Evolutionary conservation across 768 basidiomycete genomes (phyloP).

Genomic region (Dacryopinax primogenitus): DNA sequence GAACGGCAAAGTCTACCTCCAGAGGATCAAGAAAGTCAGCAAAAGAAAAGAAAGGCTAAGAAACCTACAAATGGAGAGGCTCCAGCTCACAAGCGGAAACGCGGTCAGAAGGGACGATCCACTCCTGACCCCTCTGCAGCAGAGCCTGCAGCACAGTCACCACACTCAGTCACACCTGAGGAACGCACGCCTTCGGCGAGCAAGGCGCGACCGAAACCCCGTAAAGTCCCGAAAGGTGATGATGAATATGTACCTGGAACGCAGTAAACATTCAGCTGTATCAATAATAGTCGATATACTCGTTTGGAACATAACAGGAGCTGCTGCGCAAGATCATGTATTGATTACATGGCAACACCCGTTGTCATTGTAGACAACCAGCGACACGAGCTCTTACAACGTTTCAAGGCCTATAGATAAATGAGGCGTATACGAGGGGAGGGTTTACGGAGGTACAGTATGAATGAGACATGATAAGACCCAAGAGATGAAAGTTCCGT

Average conservation of each 20-base stretch:
- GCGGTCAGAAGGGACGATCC: background rate
- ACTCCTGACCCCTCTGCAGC: background rate
- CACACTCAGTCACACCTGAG: background rate
- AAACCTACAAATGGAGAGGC: background rate
- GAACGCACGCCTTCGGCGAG: background rate
- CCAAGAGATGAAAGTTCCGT: too few species aligned
- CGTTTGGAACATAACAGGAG: too few species aligned
- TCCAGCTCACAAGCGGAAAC: background rate
- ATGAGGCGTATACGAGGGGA: too few species aligned
- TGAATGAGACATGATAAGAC: too few species aligned
- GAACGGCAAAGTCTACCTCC: background rate
- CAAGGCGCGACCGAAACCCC: background rate
- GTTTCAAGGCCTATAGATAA: too few species aligned
- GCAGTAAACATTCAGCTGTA: background rate
- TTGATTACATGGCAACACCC: too few species aligned
- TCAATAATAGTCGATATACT: too few species aligned
- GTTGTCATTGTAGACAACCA: too few species aligned
- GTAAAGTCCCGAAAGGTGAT: background rate
- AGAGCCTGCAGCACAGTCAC: background rate
- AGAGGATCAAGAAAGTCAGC: background rate
- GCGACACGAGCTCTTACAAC: too few species aligned
- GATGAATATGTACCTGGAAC: conserved; percentile 1
- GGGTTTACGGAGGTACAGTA: too few species aligned
- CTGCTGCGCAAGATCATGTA: too few species aligned
- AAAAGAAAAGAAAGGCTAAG: background rate